Evolutionary conservation across 164 flowering plant species (phyloP).

Genomic region (Chloranthus sessilifolius): DNA sequence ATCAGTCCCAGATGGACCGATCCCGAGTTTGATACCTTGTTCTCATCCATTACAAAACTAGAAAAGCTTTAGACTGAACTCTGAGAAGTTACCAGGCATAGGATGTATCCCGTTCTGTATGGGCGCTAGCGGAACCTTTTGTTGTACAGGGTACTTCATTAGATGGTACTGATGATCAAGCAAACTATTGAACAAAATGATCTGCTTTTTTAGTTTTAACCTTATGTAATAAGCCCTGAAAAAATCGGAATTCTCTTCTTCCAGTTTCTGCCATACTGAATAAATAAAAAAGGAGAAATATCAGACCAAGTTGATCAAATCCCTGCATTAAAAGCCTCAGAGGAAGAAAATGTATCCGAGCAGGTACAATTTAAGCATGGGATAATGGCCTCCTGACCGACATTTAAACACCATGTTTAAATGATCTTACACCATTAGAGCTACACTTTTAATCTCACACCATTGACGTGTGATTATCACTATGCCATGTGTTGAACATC

Average conservation of each 20-base stretch:
- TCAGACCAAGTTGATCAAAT: too few relatives aligned
- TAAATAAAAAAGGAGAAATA: slow-evolving; percentile 9
- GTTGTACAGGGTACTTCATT: slow-evolving; percentile 68
- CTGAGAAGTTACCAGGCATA: slow-evolving; percentile 56
- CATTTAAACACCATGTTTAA: too few relatives aligned
- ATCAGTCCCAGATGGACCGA: too few relatives aligned
- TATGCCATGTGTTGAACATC: too few relatives aligned
- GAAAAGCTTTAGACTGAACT: not conserved
- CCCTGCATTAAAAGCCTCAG: too few relatives aligned
- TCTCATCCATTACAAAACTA: not conserved
- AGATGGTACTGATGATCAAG: slow-evolving; percentile 87
- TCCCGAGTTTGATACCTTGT: not conserved
- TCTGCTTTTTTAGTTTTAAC: slow-evolving; percentile 89
- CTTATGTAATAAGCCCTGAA: slow-evolving; percentile 94
- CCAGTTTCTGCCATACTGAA: slow-evolving; percentile 97
- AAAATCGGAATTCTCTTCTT: slow-evolving; percentile 96
- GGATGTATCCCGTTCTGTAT: slow-evolving; percentile 93
- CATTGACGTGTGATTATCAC: too few relatives aligned
- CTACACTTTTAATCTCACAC: too few relatives aligned
- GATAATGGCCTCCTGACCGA: too few relatives aligned
- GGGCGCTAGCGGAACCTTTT: slow-evolving; percentile 78
- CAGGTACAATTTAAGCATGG: too few relatives aligned
- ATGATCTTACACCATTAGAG: too few relatives aligned
- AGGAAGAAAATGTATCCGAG: too few relatives aligned
- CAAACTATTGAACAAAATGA: slow-evolving; percentile 76